Evolutionary conservation across 768 basidiomycete species (phyloP), one percentile per base, ranked within the genome.

Genomic region (Paxillus involutus): DNA sequence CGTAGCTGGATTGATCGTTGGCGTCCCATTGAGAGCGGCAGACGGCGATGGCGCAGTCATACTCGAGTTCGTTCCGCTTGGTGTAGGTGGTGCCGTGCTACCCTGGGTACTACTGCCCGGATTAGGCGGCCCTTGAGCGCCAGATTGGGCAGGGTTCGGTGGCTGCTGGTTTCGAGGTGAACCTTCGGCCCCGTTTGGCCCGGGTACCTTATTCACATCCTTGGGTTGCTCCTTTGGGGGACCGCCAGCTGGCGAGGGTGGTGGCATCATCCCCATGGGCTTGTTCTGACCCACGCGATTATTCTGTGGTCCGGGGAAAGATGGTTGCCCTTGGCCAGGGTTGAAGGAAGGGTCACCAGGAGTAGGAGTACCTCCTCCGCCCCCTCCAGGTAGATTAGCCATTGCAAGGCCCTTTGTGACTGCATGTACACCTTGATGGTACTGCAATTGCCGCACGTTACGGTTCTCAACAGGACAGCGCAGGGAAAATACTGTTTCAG

Each of bases 161-260:
- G 65, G 65, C 29, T 69, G 65, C 32, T 63, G 66, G 53, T 79
- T 80, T 13, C 75, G 74, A n/a, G 79, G 77, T 5, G 79, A 79
- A 10, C 72, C 73, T 17, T 75, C 73, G 6, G 60, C 62, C 7
- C 73, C 64, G 3, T 65, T 63, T 56, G 42, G 52, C 1, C 40
- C 56, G 8, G 73, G 71, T 16, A 65, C 65, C 32, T 71, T 72
- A 40, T 58, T 67, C 40, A 69, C 68, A 29, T 73, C 68, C 49
- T 71, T 70, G 53, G 67, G 49, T 51, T 68, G 70, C 49, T 69
- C 67, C 55, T 69, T 66, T 29, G 62, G 54, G 44, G 66, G 67
- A 55, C 63, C 63, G 46, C 63, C 59, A 1, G 74, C 76, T 39
- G 83, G 80, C 6, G 82, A 82, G 5, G 81, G 82, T 0, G 81